Evolutionary conservation across 225 moss, liverwort and hornwort genomes (phyloP).

Genomic region (Neckera pumila): DNA sequence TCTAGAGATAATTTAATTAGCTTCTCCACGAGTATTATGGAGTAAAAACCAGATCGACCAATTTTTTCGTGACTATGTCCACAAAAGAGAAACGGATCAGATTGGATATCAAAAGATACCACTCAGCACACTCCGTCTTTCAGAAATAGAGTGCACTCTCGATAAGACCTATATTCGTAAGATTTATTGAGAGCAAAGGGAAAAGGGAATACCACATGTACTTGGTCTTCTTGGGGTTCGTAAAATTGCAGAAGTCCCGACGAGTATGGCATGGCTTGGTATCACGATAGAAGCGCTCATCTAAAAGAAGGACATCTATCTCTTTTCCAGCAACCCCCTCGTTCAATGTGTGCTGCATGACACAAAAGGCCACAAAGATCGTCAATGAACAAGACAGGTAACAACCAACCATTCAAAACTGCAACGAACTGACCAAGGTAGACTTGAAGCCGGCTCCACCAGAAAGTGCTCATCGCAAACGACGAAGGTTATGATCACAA

Average conservation of each 20-base stretch:
- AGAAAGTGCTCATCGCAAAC: neutral
- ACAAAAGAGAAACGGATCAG: neutral
- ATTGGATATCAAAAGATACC: neutral
- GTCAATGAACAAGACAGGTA: neutral
- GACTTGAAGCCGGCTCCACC: neutral
- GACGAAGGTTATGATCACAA: neutral
- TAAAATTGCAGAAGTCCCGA: constrained; percentile 61
- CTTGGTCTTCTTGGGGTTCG: constrained; percentile 75
- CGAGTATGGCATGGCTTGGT: constrained; percentile 78
- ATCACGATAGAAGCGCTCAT: constrained; percentile 86
- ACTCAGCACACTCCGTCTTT: neutral
- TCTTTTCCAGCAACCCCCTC: constrained; percentile 66
- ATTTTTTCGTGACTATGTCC: neutral
- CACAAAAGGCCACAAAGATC: neutral
- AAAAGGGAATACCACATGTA: constrained; percentile 51
- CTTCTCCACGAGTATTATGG: neutral
- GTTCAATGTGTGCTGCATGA: constrained; percentile 79
- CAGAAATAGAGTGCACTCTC: neutral
- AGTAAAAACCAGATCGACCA: neutral
- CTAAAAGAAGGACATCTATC: constrained; percentile 80
- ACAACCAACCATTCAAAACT: neutral
- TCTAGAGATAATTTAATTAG: neutral
- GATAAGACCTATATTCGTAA: neutral
- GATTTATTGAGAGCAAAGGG: neutral
- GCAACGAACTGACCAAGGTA: neutral